These are phyloP conservation scores for Xylariaceae sp. DNA, from an alignment of 2,329 filamentous ascomycete genomes.

Conservation along the genomic window DNA sequence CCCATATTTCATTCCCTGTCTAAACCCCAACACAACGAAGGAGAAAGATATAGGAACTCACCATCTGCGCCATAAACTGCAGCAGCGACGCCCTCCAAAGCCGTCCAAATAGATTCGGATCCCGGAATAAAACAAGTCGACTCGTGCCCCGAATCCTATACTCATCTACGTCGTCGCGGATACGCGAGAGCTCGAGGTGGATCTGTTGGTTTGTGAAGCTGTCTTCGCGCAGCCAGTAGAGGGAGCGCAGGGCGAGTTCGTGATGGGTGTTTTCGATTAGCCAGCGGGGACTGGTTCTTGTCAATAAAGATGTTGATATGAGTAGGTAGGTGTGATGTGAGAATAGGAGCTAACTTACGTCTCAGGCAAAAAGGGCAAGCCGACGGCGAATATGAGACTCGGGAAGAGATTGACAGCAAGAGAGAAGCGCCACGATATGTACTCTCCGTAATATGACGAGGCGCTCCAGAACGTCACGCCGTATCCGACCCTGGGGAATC, in stretches of 20 bases:
- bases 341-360: constrained; percentile 34
- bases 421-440: constrained; percentile 48
- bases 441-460: constrained; percentile 35
- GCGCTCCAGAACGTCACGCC: constrained; percentile 49
- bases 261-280: constrained; percentile 46
- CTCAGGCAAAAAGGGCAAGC: constrained; percentile 49
- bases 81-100: constrained; percentile 53
- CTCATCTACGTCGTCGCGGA: constrained; percentile 39
- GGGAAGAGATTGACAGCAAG: constrained; percentile 49
- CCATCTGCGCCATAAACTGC: constrained; percentile 55
- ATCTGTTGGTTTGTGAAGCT: constrained; percentile 35
- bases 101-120: constrained; percentile 44
- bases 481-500: constrained; percentile 47
- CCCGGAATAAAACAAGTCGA: constrained; percentile 46
- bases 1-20: no score
- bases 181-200: constrained; percentile 41
- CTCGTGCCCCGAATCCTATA: constrained; percentile 34
- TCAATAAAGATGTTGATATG: no score
- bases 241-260: constrained; percentile 39
- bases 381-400: constrained; percentile 43
- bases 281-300: constrained; percentile 46
- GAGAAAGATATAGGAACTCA: no score
- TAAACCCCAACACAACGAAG: no score
- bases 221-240: constrained; percentile 47
- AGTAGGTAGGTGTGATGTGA: no score